A percentile compares a stretch with the other conserved stretches of the same genome.
These are phyloP conservation scores for Colletotrichum brevisporum DNA, from an alignment of 2,329 filamentous ascomycete genomes.

Conservation along the genomic window DNA sequence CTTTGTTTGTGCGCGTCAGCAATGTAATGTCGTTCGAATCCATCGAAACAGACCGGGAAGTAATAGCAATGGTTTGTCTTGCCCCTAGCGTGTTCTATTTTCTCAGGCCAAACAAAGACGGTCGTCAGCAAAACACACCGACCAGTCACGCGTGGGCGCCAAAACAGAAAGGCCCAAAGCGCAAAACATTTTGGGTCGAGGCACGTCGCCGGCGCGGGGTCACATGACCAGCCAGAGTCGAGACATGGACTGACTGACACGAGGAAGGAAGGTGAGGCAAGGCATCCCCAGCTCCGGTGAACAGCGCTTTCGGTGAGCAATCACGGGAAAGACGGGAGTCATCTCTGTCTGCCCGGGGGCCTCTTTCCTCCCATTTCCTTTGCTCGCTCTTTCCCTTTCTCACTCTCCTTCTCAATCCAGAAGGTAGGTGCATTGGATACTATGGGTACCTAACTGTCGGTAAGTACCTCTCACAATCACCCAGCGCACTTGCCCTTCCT, in stretches of 20 bases:
- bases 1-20: slow-evolving; percentile 17
- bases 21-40: slow-evolving; percentile 3
- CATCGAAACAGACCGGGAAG: not conserved
- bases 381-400: slow-evolving; percentile 1
- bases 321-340: too few species aligned
- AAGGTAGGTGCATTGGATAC: too few species aligned
- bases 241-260: not conserved
- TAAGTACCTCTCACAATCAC: too few species aligned
- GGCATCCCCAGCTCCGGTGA: not conserved
- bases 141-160: slow-evolving; percentile 28
- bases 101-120: slow-evolving; percentile 20
- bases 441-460: too few species aligned
- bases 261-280: not conserved
- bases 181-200: slow-evolving; percentile 24
- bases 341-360: not conserved
- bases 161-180: slow-evolving; percentile 17
- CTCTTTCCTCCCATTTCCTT: not conserved
- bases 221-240: slow-evolving; percentile 24
- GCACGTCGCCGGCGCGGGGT: slow-evolving; percentile 18
- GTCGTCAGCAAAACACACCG: slow-evolving; percentile 1
- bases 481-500: not conserved
- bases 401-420: not conserved
- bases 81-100: slow-evolving; percentile 2
- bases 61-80: not conserved
- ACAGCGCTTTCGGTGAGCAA: not conserved